Base-by-base conservation (phyloP, 163 green algal species). In the Scenedesmus sp. region DNA sequence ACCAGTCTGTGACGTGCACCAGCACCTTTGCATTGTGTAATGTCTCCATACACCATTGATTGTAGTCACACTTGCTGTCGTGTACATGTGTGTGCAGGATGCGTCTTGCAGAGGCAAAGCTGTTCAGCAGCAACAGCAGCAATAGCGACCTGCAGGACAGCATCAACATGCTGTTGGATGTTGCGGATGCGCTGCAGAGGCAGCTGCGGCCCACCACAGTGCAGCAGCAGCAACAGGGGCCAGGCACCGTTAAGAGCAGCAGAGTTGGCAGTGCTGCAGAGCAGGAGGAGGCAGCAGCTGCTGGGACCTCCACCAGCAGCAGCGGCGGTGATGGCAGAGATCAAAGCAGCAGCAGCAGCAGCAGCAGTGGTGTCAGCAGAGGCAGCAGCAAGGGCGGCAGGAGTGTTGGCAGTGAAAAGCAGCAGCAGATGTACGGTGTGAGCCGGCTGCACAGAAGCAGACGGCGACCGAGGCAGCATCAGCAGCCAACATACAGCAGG, bases 91-190 rank as follows among this genome's bases (percentile, higher is more conserved):
- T 40, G 7, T 76, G 65, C 65, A 76, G 65, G 65, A 20, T 76
- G 30, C 65, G 65, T 30, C 65, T 76, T 76, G 65, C 65, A 40
- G 65, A 76, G 12, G 30, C 65, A 40, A 76, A 76, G 65, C 65
- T 76, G 30, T 76, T 76, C 65, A 76, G 65, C 65, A 76, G 65
- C 65, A 76, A 76, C 65, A 76, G 65, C 30, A 76, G 65, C 65
- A 76, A 30, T 30, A 76, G 65, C 65, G 65, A 40, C 30, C 16
- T 76, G 65, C 65, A 76, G 65, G 65, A 76, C 65, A 76, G 65
- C 65, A 40, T 76, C 30, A 40, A 40, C 65, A 76, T 76, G 30
- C 65, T 76, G 65, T 30, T 76, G 30, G 65, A 76, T 37, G 65
- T 76, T 76, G 65, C 65, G 2, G 65, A 76, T 76, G 65, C 30